Base-by-base conservation (phyloP, 2,329 filamentous ascomycete species). In the Alternaria triticimaculans region DNA sequence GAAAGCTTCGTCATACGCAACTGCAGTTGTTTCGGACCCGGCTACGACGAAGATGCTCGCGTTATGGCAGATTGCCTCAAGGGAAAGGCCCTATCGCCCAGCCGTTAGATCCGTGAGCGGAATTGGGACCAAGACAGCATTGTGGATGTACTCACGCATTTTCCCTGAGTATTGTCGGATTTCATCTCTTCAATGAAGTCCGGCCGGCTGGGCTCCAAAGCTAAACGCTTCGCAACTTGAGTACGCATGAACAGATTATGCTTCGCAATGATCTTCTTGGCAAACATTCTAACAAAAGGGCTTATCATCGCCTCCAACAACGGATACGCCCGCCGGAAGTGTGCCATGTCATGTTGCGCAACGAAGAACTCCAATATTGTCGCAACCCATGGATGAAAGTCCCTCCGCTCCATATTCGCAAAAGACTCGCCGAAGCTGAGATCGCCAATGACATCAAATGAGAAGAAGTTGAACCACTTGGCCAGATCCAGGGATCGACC, bases 351-450 rank as follows among this genome's bases (percentile, higher is more conserved):
- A 30, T 59, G 56, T 6, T 59, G 56, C 14, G 68, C 66, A 18
- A 59, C 41, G 8, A 65, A 70, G 25, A 71, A 61, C n/a, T 68
- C 59, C 12, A 63, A 59, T n/a, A 70, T 71, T 4, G 67, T 59
- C 6, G 67, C 61, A 6, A 72, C 62, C 70, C 70, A 72, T 25
- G 67, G 69, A 9, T 63, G 65, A 44, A 71, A 73, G 11, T 62
- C 62, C 28, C 60, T 59, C n/a, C 55, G 25, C 10, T 60, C 57
- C 18, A 73, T 26, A 21, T 70, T 70, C 2, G 68, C 72, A 59
- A 72, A 86, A 0, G 83, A 78, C 7, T 83, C 80, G 0, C 85
- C 85, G 65, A 87, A 86, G 0, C 84, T 83, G 43, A 87, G 77
- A 65, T 84, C 82, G 15, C 82, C 82, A 62, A 71, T 72, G 20